phyloP scores from a whole-genome alignment of 129 eudicot species.

The Kitagawia praeruptora region DNA sequence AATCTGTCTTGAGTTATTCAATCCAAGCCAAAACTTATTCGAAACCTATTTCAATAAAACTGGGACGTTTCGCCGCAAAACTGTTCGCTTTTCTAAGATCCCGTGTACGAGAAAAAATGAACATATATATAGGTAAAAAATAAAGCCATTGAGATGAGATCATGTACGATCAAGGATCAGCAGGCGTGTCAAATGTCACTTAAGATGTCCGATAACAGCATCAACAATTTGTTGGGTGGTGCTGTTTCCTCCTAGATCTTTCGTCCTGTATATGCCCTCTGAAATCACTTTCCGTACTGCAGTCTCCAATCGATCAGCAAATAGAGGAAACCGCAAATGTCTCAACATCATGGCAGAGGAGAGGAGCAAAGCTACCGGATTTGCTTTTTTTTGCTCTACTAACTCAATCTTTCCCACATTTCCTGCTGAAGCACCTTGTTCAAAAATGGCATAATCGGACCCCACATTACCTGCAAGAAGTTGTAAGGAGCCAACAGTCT shows the following conservation, averaged over 20 bases:
- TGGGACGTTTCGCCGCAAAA: not conserved
- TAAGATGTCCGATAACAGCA: slow-evolving; percentile 75
- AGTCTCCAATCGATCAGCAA: slow-evolving; percentile 86
- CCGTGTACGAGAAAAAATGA: not conserved
- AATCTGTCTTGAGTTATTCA: not conserved
- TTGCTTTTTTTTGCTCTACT: slow-evolving; percentile 66
- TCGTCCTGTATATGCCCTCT: slow-evolving; percentile 60
- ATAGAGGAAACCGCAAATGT: slow-evolving; percentile 85
- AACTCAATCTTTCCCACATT: slow-evolving; percentile 70
- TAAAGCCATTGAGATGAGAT: not conserved
- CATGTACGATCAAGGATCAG: not conserved
- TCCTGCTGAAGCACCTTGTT: slow-evolving; percentile 99
- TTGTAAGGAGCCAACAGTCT: not conserved
- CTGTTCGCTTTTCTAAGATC: not conserved
- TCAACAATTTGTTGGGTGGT: slow-evolving; percentile 84
- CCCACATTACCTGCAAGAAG: slow-evolving; percentile 71
- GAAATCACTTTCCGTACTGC: slow-evolving; percentile 57
- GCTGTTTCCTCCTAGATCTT: slow-evolving; percentile 79
- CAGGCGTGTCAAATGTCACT: slow-evolving; percentile 13
- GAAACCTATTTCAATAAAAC: not conserved
- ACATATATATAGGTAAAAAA: not conserved
- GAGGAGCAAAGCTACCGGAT: slow-evolving; percentile 86
- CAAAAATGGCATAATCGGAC: slow-evolving; percentile 81
- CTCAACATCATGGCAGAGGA: slow-evolving; percentile 97
- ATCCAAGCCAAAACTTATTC: not conserved